phyloP scores from a whole-genome alignment of 306 rosid genomes.

The Quercus agrifolia region DNA sequence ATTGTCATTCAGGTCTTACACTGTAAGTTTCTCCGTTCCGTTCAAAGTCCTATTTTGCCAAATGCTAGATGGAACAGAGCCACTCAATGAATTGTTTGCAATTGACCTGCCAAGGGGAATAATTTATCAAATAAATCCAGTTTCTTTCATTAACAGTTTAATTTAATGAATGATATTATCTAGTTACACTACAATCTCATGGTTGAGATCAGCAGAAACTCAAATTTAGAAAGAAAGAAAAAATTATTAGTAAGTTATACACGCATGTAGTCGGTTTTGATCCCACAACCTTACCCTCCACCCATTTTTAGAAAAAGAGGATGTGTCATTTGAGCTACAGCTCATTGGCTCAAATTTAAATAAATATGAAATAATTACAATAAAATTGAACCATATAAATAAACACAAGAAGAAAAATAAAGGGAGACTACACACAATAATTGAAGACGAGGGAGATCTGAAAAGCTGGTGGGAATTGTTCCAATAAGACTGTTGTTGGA shows the following conservation, averaged over 20 bases:
- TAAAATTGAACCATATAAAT: neutral
- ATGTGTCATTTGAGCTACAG: no score
- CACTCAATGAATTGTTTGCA: slow-evolving; percentile 69
- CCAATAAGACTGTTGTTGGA: slow-evolving; percentile 77
- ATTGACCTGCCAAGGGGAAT: slow-evolving; percentile 68
- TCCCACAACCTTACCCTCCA: no score
- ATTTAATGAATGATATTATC: slow-evolving; percentile 5
- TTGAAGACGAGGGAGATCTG: slow-evolving; percentile 64
- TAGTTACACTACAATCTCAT: neutral
- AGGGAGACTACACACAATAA: slow-evolving; percentile 49
- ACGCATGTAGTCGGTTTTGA: no score
- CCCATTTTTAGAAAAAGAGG: no score
- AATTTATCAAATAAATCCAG: neutral
- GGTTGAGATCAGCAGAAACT: neutral
- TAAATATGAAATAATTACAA: neutral
- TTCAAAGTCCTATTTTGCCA: slow-evolving; percentile 57
- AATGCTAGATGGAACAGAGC: slow-evolving; percentile 59
- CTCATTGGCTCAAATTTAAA: neutral
- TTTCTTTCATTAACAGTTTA: neutral
- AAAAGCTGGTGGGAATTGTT: slow-evolving; percentile 61
- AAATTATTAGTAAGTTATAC: no score
- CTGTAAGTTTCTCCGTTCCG: slow-evolving; percentile 31
- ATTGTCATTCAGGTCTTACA: slow-evolving; percentile 57
- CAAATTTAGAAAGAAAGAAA: neutral
- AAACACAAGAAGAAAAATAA: slow-evolving; percentile 3